These are phyloP conservation scores for Cyclaneusma minus DNA, from an alignment of 2,329 filamentous ascomycete genomes.

Conservation along the genomic window DNA sequence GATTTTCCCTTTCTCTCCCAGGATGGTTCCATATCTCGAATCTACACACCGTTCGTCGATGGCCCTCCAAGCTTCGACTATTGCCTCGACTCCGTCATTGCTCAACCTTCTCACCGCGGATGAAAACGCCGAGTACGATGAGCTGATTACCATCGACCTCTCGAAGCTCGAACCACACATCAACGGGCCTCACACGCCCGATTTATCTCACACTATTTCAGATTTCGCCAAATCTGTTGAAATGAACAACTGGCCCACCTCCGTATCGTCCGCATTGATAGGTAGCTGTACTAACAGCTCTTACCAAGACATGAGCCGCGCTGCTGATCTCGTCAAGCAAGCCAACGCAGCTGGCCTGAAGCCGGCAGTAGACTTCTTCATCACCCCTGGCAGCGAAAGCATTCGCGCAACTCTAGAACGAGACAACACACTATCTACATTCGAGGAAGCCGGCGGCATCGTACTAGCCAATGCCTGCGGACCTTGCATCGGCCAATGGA, in stretches of 20 bases:
- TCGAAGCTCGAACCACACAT: slow-evolving; percentile 86
- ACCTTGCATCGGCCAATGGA: slow-evolving; percentile 91
- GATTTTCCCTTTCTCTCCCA: slow-evolving; percentile 80
- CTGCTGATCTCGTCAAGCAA: slow-evolving; percentile 84
- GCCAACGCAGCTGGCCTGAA: slow-evolving; percentile 78
- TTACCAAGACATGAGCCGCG: slow-evolving; percentile 95
- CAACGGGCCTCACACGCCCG: slow-evolving; percentile 93
- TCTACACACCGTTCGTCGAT: slow-evolving; percentile 56
- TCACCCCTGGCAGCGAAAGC: slow-evolving; percentile 92
- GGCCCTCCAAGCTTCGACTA: slow-evolving; percentile 15
- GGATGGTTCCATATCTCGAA: slow-evolving; percentile 71
- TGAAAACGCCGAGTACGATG: slow-evolving; percentile 70
- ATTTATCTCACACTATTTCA: slow-evolving; percentile 83
- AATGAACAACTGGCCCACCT: slow-evolving; percentile 78
- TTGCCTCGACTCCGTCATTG: slow-evolving; percentile 21
- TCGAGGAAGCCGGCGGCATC: slow-evolving; percentile 72
- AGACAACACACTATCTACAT: slow-evolving; percentile 73
- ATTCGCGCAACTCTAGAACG: slow-evolving; percentile 88
- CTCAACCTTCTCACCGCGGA: slow-evolving; percentile 62
- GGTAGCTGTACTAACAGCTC: slow-evolving; percentile 98
- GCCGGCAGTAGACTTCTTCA: slow-evolving; percentile 83
- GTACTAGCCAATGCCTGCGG: slow-evolving; percentile 92
- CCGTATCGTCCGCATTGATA: slow-evolving; percentile 83
- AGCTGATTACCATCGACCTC: slow-evolving; percentile 80
- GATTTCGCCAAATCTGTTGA: slow-evolving; percentile 75